A percentile compares a stretch with the other conserved stretches of the same genome.
phyloP scores from a whole-genome alignment of 352 stramenopile species.

The Blastocystis sp. region DNA sequence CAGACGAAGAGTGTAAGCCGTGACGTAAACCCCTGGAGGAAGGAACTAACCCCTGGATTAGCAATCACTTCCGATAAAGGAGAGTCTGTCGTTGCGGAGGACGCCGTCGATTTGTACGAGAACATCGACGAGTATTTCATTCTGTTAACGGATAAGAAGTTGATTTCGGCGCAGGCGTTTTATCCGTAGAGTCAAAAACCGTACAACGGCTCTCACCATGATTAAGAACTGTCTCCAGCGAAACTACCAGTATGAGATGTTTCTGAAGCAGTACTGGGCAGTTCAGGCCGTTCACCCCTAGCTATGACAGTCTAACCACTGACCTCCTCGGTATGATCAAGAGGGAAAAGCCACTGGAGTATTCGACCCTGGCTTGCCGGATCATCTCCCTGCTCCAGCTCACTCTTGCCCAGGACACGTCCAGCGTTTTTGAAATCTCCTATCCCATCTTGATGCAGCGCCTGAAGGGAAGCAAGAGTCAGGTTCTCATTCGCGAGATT shows the following conservation, averaged over 20 bases:
- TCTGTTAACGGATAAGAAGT: conserved; percentile 60
- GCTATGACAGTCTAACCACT: conserved; percentile 8
- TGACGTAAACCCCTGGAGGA: background rate
- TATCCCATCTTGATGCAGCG: conserved; percentile 9
- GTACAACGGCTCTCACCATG: conserved; percentile 1
- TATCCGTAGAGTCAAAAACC: conserved; percentile 34
- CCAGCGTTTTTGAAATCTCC: conserved; percentile 10
- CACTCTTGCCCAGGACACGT: conserved; percentile 9
- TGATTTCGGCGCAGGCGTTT: background rate
- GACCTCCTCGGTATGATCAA: conserved; percentile 14
- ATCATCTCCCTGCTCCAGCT: conserved; percentile 41
- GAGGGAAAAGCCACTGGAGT: conserved; percentile 1
- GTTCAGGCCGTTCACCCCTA: background rate
- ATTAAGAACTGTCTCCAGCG: conserved; percentile 26
- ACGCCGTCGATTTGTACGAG: background rate
- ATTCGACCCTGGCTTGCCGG: background rate
- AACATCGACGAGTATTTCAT: conserved; percentile 58
- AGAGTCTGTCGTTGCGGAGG: background rate
- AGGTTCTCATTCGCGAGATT: conserved; percentile 6
- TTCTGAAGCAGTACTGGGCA: conserved; percentile 24
- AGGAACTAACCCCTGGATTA: background rate
- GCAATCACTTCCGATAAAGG: background rate
- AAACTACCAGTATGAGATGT: background rate
- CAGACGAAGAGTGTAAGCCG: conserved; percentile 13
- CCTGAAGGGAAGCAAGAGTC: conserved; percentile 4